These are phyloP conservation scores for Ophiosphaerella herpotricha DNA, from an alignment of 2,329 filamentous ascomycete species.

Conservation along the genomic window DNA sequence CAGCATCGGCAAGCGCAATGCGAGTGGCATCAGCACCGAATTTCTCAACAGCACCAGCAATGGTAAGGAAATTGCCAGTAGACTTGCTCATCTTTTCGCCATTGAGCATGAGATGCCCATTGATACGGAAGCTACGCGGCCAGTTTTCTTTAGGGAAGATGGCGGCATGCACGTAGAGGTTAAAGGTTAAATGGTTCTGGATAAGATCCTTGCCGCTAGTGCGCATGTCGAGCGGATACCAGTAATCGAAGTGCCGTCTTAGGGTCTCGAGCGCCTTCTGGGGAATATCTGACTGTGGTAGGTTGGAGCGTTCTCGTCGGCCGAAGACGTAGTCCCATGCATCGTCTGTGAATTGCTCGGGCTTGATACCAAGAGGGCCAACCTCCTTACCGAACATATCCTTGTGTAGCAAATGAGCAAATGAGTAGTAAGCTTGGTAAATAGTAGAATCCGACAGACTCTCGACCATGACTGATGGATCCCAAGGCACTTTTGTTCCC, in stretches of 20 bases:
- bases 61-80: conserved; percentile 94
- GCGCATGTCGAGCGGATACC: conserved; percentile 89
- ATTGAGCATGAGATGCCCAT: conserved; percentile 92
- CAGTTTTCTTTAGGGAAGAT: conserved; percentile 88
- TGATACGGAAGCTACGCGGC: conserved; percentile 83
- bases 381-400: conserved; percentile 77
- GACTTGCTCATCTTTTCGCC: conserved; percentile 99
- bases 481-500: conserved; percentile 94
- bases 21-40: conserved; percentile 93
- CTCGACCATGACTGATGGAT: conserved; percentile 87
- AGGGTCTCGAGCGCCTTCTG: conserved; percentile 76
- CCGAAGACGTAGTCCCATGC: conserved; percentile 97
- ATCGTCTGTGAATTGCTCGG: conserved; percentile 90
- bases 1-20: conserved; percentile 90
- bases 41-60: conserved; percentile 83
- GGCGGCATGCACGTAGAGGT: conserved; percentile 89
- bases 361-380: conserved; percentile 57
- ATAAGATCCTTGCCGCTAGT: conserved; percentile 77
- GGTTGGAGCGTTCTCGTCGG: conserved; percentile 70
- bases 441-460: conserved; percentile 89
- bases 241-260: conserved; percentile 94
- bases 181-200: conserved; percentile 91
- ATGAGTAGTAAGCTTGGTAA: conserved; percentile 77
- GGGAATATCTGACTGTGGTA: conserved; percentile 73
- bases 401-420: conserved; percentile 70